phyloP scores from a whole-genome alignment of 1,284 basidiomycete species.

The Serendipita sp. region DNA sequence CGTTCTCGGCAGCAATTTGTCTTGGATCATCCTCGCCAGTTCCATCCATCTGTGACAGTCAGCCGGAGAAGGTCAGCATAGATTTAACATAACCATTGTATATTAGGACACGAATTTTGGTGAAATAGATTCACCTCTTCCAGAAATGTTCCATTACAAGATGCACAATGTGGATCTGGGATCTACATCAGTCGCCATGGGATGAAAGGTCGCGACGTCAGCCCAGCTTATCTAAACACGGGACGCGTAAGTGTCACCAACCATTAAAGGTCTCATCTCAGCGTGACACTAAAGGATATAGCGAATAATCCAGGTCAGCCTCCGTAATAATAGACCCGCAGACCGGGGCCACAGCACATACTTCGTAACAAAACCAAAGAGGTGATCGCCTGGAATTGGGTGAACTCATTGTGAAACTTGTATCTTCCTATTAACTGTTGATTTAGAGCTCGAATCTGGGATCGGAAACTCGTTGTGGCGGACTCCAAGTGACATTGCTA shows the following conservation, averaged over 20 bases:
- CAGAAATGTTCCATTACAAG: slow-evolving; percentile 57
- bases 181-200: slow-evolving; percentile 26
- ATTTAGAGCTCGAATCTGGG: background rate
- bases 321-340: background rate
- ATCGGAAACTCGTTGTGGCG: background rate
- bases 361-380: slow-evolving; percentile 67
- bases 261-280: slow-evolving; percentile 71
- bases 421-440: background rate
- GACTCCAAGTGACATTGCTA: background rate
- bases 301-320: slow-evolving; percentile 9
- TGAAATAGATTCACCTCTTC: slow-evolving; percentile 40
- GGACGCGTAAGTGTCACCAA: slow-evolving; percentile 21
- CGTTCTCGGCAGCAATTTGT: background rate
- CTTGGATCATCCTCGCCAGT: slow-evolving; percentile 4
- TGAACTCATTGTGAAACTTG: background rate
- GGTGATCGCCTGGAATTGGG: background rate
- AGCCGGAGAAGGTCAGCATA: background rate
- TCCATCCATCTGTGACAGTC: background rate
- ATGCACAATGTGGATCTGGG: slow-evolving; percentile 61
- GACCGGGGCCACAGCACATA: slow-evolving; percentile 16
- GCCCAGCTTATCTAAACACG: background rate
- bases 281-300: slow-evolving; percentile 42
- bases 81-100: background rate
- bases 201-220: slow-evolving; percentile 7
- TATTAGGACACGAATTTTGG: background rate